Base-by-base conservation (phyloP, 1,284 basidiomycete genomes). In the Trichosporon sp. region DNA sequence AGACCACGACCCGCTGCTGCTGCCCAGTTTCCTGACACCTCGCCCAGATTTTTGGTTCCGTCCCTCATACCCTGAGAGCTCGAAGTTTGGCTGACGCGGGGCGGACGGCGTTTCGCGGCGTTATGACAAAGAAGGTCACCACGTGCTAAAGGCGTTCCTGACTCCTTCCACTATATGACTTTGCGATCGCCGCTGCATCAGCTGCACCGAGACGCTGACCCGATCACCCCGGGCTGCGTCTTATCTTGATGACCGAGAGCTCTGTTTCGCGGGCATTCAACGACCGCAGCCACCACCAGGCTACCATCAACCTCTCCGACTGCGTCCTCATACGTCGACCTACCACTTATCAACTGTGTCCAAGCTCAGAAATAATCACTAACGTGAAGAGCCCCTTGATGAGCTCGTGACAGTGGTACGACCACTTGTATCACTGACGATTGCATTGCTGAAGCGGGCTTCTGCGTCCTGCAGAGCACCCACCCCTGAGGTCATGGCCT, bases 11-110 rank as follows among this genome's bases (percentile, higher is more conserved):
- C 32, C 31, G 32, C 4, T 26, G 56, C 56, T 61, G 59, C 59
- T n/a, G 14, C 11, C 35, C 32, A 35, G 31, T 32, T n/a, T n/a
- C 59, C 59, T 63, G 26, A 61, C 56, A 32, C 26, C 26, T 21
- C 5, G 59, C 14, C 59, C 32, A 35, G 59, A 63, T 63, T 63
- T 63, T 63, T 63, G 59, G 32, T 35, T 63, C 31, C 59, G 32
- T 54, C 19, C 4, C 51, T 26, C 21, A 19, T 26, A 21, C 19
- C 21, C 51, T 54, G 51, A 19, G 51, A 26, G 8, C n/a, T 54
- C 51, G 51, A 54, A 54, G 51, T 54, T 54, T 54, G 51, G 51
- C 21, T 5, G 8, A 37, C 19, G 51, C 21, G 21, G 51, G 51
- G 19, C 26, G 51, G 19, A 54, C 51, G 51, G 51, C 51, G 51